phyloP scores from a whole-genome alignment of 2,329 filamentous ascomycete genomes.

The Lomentospora prolificans region DNA sequence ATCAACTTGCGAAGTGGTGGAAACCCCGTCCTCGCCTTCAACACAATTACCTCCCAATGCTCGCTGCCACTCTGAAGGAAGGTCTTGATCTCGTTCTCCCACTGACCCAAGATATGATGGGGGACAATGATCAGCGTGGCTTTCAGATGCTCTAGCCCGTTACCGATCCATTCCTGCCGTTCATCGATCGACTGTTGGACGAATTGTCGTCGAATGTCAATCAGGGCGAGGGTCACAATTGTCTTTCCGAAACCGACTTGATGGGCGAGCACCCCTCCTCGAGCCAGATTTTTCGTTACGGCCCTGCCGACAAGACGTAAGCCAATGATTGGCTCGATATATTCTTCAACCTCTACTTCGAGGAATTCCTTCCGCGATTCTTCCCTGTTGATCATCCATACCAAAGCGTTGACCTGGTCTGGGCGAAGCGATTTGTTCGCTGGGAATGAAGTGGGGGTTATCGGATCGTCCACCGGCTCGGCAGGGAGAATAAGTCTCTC shows the following conservation, averaged over 20 bases:
- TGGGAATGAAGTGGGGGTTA: constrained; percentile 12
- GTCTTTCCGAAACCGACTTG: constrained; percentile 37
- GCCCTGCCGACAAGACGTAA: constrained; percentile 24
- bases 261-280: constrained; percentile 31
- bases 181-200: constrained; percentile 14
- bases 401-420: constrained; percentile 15
- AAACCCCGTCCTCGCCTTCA: constrained; percentile 13
- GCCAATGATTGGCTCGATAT: constrained; percentile 20
- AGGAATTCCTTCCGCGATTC: constrained; percentile 17
- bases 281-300: constrained; percentile 15
- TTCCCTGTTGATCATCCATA: constrained; percentile 18
- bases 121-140: constrained; percentile 31
- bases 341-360: constrained; percentile 30
- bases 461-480: too few relatives aligned
- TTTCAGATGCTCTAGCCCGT: constrained; percentile 14
- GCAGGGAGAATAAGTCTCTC: background rate
- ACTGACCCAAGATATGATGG: constrained; percentile 28
- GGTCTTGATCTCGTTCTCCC: constrained; percentile 21
- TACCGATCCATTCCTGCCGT: constrained; percentile 11
- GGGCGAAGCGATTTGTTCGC: constrained; percentile 11
- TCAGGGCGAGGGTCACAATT: constrained; percentile 27
- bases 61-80: constrained; percentile 19
- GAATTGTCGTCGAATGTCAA: constrained; percentile 19
- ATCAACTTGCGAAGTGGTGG: constrained; percentile 13
- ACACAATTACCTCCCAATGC: constrained; percentile 16